Percentiles rank a stretch among this genome's conserved stretches.
These are phyloP conservation scores for Tillandsia leiboldiana DNA, from an alignment of 176 grass and related monocot species.

Conservation along the genomic window DNA sequence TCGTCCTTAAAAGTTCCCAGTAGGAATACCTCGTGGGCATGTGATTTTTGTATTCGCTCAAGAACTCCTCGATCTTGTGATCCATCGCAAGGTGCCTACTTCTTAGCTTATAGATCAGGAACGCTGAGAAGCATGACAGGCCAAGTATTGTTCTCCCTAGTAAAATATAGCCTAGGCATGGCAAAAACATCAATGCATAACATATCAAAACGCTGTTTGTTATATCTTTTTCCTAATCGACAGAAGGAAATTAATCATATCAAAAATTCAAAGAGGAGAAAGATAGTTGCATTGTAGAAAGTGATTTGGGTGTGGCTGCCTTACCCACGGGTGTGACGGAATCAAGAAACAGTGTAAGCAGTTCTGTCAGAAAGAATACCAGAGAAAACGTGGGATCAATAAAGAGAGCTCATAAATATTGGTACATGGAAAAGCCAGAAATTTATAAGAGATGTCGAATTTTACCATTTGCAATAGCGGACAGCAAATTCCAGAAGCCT, in stretches of 20 bases:
- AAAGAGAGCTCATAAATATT: neutral
- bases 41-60: neutral
- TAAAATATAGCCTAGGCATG: neutral
- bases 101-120: slow-evolving; percentile 2
- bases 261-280: neutral
- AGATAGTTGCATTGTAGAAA: neutral
- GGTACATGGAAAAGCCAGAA: neutral
- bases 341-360: neutral
- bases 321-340: neutral
- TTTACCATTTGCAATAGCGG: neutral
- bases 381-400: neutral
- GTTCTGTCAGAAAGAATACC: neutral
- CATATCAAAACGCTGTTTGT: no score
- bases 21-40: slow-evolving; percentile 9
- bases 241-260: no score
- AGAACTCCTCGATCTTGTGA: neutral
- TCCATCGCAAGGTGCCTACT: neutral
- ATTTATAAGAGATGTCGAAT: neutral
- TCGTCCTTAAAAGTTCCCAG: neutral
- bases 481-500: neutral
- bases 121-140: neutral
- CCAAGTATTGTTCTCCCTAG: neutral
- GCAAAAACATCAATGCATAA: neutral
- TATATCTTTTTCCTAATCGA: no score
- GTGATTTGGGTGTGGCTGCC: neutral